Percentiles rank a stretch among this genome's conserved stretches.
phyloP scores from a whole-genome alignment of 257 asterid species.

The Eucommia ulmoides region DNA sequence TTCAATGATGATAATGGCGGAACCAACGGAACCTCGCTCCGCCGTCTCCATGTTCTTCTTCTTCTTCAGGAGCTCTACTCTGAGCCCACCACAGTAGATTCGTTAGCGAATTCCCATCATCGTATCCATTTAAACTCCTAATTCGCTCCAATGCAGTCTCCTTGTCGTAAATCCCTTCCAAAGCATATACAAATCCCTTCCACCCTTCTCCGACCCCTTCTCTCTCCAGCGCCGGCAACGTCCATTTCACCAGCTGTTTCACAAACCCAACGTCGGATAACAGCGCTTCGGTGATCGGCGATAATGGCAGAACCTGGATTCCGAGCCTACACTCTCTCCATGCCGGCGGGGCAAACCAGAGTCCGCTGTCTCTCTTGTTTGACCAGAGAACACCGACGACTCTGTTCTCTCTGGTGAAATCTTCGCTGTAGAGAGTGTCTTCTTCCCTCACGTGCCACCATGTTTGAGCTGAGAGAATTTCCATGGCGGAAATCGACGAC shows the following conservation, averaged over 20 bases:
- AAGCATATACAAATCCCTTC: slow-evolving; percentile 75
- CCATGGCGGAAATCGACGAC: slow-evolving; percentile 62
- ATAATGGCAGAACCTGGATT: slow-evolving; percentile 66
- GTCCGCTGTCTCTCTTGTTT: slow-evolving; percentile 70
- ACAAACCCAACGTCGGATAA: slow-evolving; percentile 53
- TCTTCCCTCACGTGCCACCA: slow-evolving; percentile 87
- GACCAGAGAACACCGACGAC: slow-evolving; percentile 88
- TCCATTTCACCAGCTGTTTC: slow-evolving; percentile 63
- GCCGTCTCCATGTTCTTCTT: slow-evolving; percentile 19
- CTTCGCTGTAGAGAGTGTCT: slow-evolving; percentile 35
- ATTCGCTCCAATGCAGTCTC: slow-evolving; percentile 38
- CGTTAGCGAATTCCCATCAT: slow-evolving; percentile 73
- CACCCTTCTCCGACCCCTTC: slow-evolving; percentile 95
- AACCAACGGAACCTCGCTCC: slow-evolving; percentile 50
- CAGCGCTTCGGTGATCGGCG: slow-evolving; percentile 62
- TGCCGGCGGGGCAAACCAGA: slow-evolving; percentile 83
- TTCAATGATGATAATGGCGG: slow-evolving; percentile 64
- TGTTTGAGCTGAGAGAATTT: slow-evolving; percentile 66
- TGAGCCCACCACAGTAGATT: slow-evolving; percentile 94
- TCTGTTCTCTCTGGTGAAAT: slow-evolving; percentile 51
- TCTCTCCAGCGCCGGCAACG: slow-evolving; percentile 57
- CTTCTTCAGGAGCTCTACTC: slow-evolving; percentile 38
- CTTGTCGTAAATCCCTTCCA: slow-evolving; percentile 65
- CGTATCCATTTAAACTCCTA: slow-evolving; percentile 41
- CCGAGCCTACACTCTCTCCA: slow-evolving; percentile 83